Conservation (phyloP, 2,329 filamentous ascomycete species). For the Aspergillus pseudoglaucus region DNA sequence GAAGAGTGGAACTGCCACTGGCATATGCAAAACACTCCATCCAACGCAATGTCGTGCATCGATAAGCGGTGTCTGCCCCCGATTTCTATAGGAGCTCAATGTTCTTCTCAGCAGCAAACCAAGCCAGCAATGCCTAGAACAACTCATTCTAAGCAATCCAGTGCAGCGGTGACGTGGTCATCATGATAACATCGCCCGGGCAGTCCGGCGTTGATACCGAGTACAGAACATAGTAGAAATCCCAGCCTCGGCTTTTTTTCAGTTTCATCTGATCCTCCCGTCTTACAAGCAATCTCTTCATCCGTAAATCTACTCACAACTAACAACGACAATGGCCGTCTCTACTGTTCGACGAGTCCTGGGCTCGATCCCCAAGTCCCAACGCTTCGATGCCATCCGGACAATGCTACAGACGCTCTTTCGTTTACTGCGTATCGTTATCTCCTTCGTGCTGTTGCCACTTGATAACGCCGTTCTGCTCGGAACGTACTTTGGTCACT, state of each 20-base stretch:
- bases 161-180: slow-evolving; percentile 17
- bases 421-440: slow-evolving; percentile 20
- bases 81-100: too few relatives aligned
- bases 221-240: too few relatives aligned
- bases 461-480: slow-evolving; percentile 43
- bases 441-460: slow-evolving; percentile 38
- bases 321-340: slow-evolving; percentile 11
- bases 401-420: slow-evolving; percentile 10
- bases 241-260: background rate
- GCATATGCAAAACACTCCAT: too few relatives aligned
- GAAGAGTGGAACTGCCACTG: too few relatives aligned
- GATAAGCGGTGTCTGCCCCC: background rate
- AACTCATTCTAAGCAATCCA: slow-evolving; percentile 3
- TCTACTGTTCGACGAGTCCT: slow-evolving; percentile 13
- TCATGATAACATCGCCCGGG: background rate
- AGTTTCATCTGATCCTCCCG: background rate
- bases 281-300: background rate
- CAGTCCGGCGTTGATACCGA: background rate
- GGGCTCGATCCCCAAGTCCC: slow-evolving; percentile 5
- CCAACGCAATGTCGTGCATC: background rate
- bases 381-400: slow-evolving; percentile 6
- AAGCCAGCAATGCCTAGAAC: background rate
- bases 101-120: too few relatives aligned
- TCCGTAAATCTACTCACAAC: background rate
- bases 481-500: slow-evolving; percentile 26